phyloP scores from a whole-genome alignment of 2,329 filamentous ascomycete species.

The Coniochaeta pulveracea region DNA sequence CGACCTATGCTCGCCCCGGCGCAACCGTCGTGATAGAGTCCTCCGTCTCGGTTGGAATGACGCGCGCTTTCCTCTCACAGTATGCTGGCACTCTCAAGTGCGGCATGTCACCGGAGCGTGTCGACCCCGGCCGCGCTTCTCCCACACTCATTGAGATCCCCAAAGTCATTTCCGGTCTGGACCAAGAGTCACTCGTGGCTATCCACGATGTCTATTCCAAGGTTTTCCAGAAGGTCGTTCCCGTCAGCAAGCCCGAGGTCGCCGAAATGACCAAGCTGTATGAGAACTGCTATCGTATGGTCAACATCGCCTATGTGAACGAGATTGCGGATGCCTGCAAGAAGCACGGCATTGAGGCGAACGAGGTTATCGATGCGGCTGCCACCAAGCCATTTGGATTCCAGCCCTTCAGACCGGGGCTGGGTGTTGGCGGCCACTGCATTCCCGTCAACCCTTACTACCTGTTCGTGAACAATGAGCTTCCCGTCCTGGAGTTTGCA shows the following conservation, averaged over 20 bases:
- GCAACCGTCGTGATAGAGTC: constrained; percentile 40
- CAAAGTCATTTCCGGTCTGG: constrained; percentile 41
- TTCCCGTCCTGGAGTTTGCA: constrained; percentile 33
- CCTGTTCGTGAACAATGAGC: constrained; percentile 32
- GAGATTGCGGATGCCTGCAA: constrained; percentile 44
- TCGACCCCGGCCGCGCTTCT: constrained; percentile 36
- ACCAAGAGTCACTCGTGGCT: constrained; percentile 30
- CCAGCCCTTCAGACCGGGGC: constrained; percentile 30
- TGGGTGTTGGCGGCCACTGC: constrained; percentile 44
- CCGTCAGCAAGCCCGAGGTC: constrained; percentile 39
- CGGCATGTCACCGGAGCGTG: constrained; percentile 40
- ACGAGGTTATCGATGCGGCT: constrained; percentile 37
- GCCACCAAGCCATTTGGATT: constrained; percentile 42
- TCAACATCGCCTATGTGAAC: constrained; percentile 42
- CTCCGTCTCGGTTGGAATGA: constrained; percentile 44
- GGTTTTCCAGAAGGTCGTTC: constrained; percentile 35
- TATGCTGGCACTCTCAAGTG: constrained; percentile 31
- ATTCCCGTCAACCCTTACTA: constrained; percentile 46
- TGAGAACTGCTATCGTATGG: constrained; percentile 46
- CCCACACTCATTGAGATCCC: constrained; percentile 32
- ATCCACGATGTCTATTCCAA: constrained; percentile 32
- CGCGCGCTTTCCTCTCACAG: constrained; percentile 33
- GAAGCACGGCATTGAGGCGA: constrained; percentile 32
- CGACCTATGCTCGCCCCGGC: constrained; percentile 27
- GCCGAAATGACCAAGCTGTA: constrained; percentile 49